Percentiles rank a stretch among this genome's conserved stretches.
phyloP scores from a whole-genome alignment of 73 alveolate genomes.

The Stentor roeselii region DNA sequence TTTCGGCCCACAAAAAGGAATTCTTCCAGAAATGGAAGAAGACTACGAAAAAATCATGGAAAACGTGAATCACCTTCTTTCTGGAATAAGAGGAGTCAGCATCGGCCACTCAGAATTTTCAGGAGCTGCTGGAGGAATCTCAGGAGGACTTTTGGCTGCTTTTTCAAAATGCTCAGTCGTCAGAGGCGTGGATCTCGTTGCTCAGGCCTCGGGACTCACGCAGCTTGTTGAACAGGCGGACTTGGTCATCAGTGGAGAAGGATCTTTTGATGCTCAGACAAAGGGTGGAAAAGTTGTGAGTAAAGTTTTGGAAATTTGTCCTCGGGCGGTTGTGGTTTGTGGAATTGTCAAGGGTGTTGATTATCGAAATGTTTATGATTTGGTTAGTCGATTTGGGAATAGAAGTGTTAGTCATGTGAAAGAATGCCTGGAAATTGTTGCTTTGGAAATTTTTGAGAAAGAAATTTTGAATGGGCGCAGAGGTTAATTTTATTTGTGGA shows the following conservation, averaged over 20 bases:
- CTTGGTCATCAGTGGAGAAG: conserved; percentile 38
- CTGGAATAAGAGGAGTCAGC: background rate
- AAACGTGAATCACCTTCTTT: background rate
- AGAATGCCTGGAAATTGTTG: background rate
- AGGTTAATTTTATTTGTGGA: no score
- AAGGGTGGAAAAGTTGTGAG: conserved; percentile 37
- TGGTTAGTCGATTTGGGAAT: background rate
- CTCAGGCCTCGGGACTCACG: conserved; percentile 1
- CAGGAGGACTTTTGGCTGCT: conserved; percentile 28
- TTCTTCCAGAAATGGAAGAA: conserved; percentile 22
- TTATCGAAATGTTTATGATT: background rate
- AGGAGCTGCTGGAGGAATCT: conserved; percentile 37
- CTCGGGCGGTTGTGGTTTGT: background rate
- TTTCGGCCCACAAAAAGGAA: conserved; percentile 44
- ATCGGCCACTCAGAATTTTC: background rate
- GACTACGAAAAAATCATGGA: background rate
- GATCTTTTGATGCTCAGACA: conserved; percentile 30
- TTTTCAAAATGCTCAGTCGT: background rate
- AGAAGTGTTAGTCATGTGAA: background rate
- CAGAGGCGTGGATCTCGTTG: conserved; percentile 30
- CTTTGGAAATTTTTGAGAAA: background rate
- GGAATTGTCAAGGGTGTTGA: background rate
- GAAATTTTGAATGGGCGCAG: background rate
- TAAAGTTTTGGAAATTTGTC: background rate
- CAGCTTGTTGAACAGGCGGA: background rate